Conservation (phyloP, 2,329 filamentous ascomycete species). For the Aspergillus sp. region DNA sequence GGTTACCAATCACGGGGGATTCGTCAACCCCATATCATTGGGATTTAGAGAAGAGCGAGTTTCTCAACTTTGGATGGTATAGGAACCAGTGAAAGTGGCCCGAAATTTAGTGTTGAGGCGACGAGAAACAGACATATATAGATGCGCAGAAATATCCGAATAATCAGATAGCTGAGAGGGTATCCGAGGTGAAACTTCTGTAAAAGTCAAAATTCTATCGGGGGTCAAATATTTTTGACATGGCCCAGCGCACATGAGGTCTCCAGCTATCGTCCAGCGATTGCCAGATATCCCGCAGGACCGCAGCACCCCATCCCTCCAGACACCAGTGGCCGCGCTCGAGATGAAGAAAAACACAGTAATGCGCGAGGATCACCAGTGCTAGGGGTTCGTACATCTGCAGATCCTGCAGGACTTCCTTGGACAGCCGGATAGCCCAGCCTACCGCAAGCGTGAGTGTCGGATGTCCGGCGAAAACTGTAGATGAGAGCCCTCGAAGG, state of each 20-base stretch:
- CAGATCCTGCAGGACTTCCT: conserved; percentile 14
- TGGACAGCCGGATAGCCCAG: conserved; percentile 18
- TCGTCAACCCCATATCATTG: too few species aligned
- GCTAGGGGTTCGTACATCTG: conserved; percentile 13
- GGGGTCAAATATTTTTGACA: conserved; percentile 7
- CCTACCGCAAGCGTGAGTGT: conserved; percentile 21
- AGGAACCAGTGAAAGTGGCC: too few species aligned
- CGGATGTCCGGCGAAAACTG: conserved; percentile 14
- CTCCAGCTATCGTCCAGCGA: conserved; percentile 13
- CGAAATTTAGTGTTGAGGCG: too few species aligned
- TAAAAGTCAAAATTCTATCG: not conserved
- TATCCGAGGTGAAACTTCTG: not conserved
- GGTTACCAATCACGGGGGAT: too few species aligned
- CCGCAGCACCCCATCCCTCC: conserved; percentile 15
- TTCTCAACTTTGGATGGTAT: too few species aligned
- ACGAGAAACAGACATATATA: too few species aligned
- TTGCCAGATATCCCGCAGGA: conserved; percentile 15
- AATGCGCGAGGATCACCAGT: conserved; percentile 22
- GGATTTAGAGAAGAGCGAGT: too few species aligned
- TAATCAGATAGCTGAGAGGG: too few species aligned
- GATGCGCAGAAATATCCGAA: too few species aligned
- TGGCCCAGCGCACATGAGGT: conserved; percentile 19
- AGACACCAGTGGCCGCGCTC: conserved; percentile 19
- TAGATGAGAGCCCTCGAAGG: conserved; percentile 11
- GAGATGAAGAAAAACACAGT: conserved; percentile 19